Evolutionary conservation across 1,284 basidiomycete genomes (phyloP).

Genomic region (Bjerkandera adusta): DNA sequence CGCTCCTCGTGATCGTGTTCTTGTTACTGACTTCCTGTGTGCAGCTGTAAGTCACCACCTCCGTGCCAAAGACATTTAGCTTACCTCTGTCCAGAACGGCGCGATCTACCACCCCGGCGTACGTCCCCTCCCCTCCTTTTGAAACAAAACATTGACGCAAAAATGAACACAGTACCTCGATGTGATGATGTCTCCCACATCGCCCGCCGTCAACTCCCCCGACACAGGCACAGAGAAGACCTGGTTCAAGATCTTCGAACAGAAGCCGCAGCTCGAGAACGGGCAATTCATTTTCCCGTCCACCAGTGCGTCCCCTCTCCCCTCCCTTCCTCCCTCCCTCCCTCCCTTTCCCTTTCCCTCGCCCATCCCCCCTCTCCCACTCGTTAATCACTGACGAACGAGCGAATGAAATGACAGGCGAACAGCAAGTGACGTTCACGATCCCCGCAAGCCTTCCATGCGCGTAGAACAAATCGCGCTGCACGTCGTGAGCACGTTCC

Average conservation of each 20-base stretch:
- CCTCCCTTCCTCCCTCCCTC: neutral
- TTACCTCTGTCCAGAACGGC: constrained; percentile 18
- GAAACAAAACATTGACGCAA: neutral
- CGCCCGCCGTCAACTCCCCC: constrained; percentile 39
- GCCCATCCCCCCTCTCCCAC: no score
- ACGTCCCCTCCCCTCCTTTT: constrained; percentile 13
- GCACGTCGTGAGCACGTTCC: constrained; percentile 24
- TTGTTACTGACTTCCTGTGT: constrained; percentile 1
- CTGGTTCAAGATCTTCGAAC: constrained; percentile 51
- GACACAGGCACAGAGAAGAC: constrained; percentile 41
- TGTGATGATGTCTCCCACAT: constrained; percentile 43
- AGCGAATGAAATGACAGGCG: constrained; percentile 24
- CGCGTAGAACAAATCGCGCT: constrained; percentile 34
- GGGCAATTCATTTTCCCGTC: constrained; percentile 35
- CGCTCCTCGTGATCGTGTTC: constrained; percentile 22
- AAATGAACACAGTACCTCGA: constrained; percentile 34
- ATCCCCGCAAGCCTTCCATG: constrained; percentile 28
- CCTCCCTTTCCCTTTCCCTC: no score
- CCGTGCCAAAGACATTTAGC: no score
- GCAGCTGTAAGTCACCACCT: constrained; percentile 23
- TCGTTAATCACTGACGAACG: constrained; percentile 15
- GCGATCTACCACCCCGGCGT: constrained; percentile 38
- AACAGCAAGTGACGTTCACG: constrained; percentile 36
- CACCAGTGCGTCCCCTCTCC: constrained; percentile 27
- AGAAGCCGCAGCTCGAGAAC: constrained; percentile 34